A percentile compares a stretch with the other conserved stretches of the same genome.
These are phyloP conservation scores for Penicillium sp. DNA, from an alignment of 2,329 filamentous ascomycete genomes.

Conservation along the genomic window DNA sequence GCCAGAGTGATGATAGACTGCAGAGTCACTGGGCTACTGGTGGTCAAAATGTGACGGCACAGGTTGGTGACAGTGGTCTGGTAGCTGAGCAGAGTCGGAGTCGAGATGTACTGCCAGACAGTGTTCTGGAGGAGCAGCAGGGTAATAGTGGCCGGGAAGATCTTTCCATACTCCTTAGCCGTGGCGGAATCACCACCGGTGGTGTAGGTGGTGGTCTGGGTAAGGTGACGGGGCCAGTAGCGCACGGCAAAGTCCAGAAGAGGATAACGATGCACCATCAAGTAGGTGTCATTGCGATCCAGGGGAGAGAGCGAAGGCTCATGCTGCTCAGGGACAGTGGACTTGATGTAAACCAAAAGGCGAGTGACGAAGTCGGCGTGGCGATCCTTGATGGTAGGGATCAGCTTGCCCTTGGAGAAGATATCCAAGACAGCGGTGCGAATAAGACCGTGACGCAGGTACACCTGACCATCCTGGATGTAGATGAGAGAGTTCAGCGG, in stretches of 20 bases:
- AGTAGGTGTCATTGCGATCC: slow-evolving; percentile 29
- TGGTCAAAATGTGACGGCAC: slow-evolving; percentile 35
- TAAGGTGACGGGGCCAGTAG: slow-evolving; percentile 54
- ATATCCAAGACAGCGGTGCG: slow-evolving; percentile 36
- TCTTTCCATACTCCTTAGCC: slow-evolving; percentile 50
- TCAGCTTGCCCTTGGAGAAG: slow-evolving; percentile 36
- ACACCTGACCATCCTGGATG: slow-evolving; percentile 39
- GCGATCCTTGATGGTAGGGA: slow-evolving; percentile 35
- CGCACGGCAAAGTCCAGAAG: slow-evolving; percentile 53
- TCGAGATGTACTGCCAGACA: slow-evolving; percentile 49
- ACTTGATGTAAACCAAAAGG: slow-evolving; percentile 41
- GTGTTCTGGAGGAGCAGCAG: slow-evolving; percentile 54
- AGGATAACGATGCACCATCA: slow-evolving; percentile 40
- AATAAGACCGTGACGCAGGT: slow-evolving; percentile 42
- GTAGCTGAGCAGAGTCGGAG: slow-evolving; percentile 34
- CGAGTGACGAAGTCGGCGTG: slow-evolving; percentile 39
- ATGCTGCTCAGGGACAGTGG: slow-evolving; percentile 30
- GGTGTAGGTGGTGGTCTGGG: slow-evolving; percentile 46
- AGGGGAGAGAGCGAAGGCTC: slow-evolving; percentile 37
- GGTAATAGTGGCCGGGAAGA: slow-evolving; percentile 51
- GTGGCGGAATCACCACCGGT: slow-evolving; percentile 45
- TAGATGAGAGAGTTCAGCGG: slow-evolving; percentile 39
- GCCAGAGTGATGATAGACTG: slow-evolving; percentile 55
- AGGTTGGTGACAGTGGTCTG: slow-evolving; percentile 35
- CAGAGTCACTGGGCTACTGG: slow-evolving; percentile 50